Evolutionary conservation across 2,329 filamentous ascomycete genomes (phyloP).

Genomic region (Periglandula ipomoeae): DNA sequence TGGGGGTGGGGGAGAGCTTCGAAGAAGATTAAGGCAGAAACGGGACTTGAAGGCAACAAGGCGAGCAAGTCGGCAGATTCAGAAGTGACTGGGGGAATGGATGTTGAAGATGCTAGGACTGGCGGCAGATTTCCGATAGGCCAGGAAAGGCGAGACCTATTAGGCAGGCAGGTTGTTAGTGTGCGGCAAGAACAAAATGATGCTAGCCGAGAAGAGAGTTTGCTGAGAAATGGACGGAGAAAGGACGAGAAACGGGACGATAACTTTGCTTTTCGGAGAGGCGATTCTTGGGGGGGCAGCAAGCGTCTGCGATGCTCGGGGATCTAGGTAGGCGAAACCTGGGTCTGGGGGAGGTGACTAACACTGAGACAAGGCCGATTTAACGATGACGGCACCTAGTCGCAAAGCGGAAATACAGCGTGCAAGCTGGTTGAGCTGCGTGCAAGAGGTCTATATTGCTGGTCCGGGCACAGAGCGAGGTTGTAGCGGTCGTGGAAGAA

Average conservation of each 20-base stretch:
- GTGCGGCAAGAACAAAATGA: neutral
- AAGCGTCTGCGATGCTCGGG: neutral
- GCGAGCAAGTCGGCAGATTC: constrained; percentile 14
- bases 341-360: constrained; percentile 7
- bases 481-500: neutral
- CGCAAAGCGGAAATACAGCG: neutral
- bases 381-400: neutral
- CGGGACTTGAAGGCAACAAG: constrained; percentile 9
- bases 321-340: neutral
- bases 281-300: neutral
- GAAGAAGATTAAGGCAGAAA: constrained; percentile 11
- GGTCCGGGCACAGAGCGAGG: neutral
- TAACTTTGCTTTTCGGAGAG: neutral
- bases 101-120: constrained; percentile 13
- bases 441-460: neutral
- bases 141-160: constrained; percentile 15
- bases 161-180: constrained; percentile 14
- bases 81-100: constrained; percentile 3
- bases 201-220: neutral
- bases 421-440: neutral
- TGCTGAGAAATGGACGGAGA: neutral
- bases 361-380: constrained; percentile 6
- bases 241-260: neutral
- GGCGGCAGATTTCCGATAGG: constrained; percentile 24
- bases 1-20: constrained; percentile 2